Evolutionary conservation across 306 rosid species (phyloP).

Genomic region (Lathyrus oleraceus): DNA sequence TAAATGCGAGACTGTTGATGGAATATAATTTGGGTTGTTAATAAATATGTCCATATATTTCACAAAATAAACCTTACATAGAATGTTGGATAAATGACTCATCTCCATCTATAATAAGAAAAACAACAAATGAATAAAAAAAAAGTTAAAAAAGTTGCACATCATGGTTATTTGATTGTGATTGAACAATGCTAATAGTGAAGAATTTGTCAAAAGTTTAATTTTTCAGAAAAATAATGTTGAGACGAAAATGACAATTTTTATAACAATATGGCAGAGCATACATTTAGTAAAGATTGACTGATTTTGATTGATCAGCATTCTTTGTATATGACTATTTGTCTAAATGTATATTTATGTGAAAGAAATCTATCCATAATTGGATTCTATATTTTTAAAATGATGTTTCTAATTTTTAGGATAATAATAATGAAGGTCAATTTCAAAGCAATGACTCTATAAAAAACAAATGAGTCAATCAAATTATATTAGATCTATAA

Average conservation of each 20-base stretch:
- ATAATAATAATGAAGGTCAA: constrained; percentile 1
- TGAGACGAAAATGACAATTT: constrained; percentile 40
- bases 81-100: constrained; percentile 25
- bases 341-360: constrained; percentile 37
- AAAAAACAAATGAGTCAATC: too few species aligned
- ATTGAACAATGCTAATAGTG: constrained; percentile 38
- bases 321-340: constrained; percentile 36
- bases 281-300: constrained; percentile 34
- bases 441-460: neutral
- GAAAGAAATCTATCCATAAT: constrained; percentile 19
- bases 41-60: constrained; percentile 7
- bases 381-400: neutral
- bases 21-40: neutral
- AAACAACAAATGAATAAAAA: constrained; percentile 23
- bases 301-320: constrained; percentile 38
- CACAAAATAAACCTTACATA: neutral
- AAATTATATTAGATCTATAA: too few species aligned
- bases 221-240: constrained; percentile 14
- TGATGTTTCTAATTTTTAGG: constrained; percentile 18
- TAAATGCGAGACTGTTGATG: too few species aligned
- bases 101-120: neutral
- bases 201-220: constrained; percentile 6
- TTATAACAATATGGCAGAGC: constrained; percentile 22
- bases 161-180: constrained; percentile 38
- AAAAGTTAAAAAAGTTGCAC: constrained; percentile 18